phyloP scores from a whole-genome alignment of 768 basidiomycete genomes.

The Cubamyces lactineus region DNA sequence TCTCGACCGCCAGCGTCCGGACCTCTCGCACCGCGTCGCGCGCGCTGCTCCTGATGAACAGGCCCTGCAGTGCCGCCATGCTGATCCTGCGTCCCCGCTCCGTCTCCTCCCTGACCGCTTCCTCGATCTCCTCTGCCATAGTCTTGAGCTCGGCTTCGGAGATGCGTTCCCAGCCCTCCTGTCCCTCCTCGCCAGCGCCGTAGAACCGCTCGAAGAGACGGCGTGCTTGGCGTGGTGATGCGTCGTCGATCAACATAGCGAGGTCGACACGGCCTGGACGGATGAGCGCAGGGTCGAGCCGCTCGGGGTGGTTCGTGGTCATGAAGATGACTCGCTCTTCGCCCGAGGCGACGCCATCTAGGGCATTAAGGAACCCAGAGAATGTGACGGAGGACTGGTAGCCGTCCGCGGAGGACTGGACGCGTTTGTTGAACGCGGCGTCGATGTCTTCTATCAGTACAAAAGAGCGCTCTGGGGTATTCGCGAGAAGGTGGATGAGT shows the following conservation, averaged over 20 bases:
- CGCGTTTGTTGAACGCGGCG: constrained; percentile 93
- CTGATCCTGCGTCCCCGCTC: constrained; percentile 65
- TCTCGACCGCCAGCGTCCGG: constrained; percentile 39
- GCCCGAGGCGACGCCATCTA: constrained; percentile 97
- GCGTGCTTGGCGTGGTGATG: constrained; percentile 77
- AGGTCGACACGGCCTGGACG: constrained; percentile 95
- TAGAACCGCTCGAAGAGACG: constrained; percentile 87
- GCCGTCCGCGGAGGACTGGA: constrained; percentile 92
- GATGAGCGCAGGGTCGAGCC: constrained; percentile 91
- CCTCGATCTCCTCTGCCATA: constrained; percentile 56
- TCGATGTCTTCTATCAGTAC: constrained; percentile 98
- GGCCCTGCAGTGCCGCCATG: constrained; percentile 96
- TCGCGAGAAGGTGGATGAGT: constrained; percentile 88
- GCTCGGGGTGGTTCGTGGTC: constrained; percentile 95
- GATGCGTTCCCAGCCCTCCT: constrained; percentile 34
- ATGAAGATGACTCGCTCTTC: constrained; percentile 99
- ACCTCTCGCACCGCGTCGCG: constrained; percentile 56
- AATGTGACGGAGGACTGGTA: constrained; percentile 95
- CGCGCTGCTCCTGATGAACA: constrained; percentile 81
- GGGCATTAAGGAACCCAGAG: constrained; percentile 94
- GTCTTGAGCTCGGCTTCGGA: constrained; percentile 44
- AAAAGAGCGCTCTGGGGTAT: constrained; percentile 90
- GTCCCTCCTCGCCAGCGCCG: constrained; percentile 35
- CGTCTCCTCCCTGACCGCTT: constrained; percentile 57
- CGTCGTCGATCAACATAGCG: constrained; percentile 82